Percentiles rank a stretch among this genome's conserved stretches.
phyloP scores from a whole-genome alignment of 495 filamentous ascomycete genomes.

The Lepidopterella palustris region DNA sequence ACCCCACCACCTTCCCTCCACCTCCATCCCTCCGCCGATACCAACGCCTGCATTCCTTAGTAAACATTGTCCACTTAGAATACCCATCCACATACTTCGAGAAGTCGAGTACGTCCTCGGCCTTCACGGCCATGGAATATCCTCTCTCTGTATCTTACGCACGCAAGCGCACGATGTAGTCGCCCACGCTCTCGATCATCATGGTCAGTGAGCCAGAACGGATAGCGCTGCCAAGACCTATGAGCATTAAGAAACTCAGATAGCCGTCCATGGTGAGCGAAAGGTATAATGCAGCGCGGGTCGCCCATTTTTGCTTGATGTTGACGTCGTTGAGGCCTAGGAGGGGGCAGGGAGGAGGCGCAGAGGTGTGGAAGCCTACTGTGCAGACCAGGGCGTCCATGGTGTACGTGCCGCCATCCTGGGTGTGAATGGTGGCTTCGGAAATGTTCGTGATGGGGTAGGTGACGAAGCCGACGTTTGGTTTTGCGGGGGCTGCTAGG shows the following conservation, averaged over 20 bases:
- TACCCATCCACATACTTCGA: conserved; percentile 21
- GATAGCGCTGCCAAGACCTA: conserved; percentile 35
- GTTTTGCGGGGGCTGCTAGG: conserved; percentile 33
- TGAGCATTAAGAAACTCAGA: conserved; percentile 35
- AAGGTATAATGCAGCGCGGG: conserved; percentile 29
- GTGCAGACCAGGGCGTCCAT: conserved; percentile 36
- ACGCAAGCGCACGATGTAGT: conserved; percentile 26
- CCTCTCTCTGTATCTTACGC: conserved; percentile 22
- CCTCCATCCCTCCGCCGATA: conserved; percentile 12
- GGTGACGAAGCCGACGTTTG: conserved; percentile 32
- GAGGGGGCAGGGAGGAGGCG: conserved; percentile 33
- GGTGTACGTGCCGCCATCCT: conserved; percentile 30
- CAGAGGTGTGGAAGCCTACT: conserved; percentile 35
- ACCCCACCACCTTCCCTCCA: conserved; percentile 10
- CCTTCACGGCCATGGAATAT: conserved; percentile 18
- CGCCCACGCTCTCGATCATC: conserved; percentile 31
- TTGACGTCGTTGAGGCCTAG: conserved; percentile 22
- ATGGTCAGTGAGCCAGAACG: conserved; percentile 31
- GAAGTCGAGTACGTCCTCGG: conserved; percentile 15
- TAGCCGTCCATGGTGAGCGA: conserved; percentile 30
- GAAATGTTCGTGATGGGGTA: conserved; percentile 27
- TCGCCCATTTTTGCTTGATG: conserved; percentile 29
- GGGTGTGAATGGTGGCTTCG: conserved; percentile 25
- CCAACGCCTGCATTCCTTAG: conserved; percentile 21
- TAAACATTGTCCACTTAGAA: conserved; percentile 20